phyloP scores from a whole-genome alignment of 2,329 filamentous ascomycete species.

The Coniochaeta sp. region DNA sequence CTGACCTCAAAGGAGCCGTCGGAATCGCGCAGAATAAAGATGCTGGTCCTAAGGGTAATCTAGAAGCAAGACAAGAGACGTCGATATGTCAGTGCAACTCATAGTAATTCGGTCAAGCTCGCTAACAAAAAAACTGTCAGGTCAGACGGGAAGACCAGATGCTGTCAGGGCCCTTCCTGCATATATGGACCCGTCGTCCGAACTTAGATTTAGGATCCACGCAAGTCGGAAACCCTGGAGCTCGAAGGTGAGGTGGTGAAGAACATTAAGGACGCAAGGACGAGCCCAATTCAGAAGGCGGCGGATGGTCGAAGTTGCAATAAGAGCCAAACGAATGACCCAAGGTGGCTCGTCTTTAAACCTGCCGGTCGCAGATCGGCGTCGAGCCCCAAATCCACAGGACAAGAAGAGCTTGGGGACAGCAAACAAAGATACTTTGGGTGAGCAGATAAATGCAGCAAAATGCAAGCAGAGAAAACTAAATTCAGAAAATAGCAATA shows the following conservation, averaged over 20 bases:
- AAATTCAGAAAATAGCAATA: background rate
- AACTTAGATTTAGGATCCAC: background rate
- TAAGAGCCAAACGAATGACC: background rate
- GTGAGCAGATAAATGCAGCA: background rate
- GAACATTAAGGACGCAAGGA: background rate
- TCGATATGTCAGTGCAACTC: background rate
- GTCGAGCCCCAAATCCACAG: background rate
- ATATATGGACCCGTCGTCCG: background rate
- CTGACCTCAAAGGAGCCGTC: constrained; percentile 24
- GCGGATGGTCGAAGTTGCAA: background rate
- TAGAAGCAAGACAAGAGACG: background rate
- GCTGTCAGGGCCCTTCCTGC: background rate
- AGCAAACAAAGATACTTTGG: background rate
- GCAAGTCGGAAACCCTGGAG: background rate
- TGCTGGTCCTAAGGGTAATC: constrained; percentile 14
- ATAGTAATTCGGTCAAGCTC: background rate
- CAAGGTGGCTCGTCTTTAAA: background rate
- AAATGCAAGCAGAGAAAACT: background rate
- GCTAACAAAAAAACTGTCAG: background rate
- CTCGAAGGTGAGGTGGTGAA: background rate
- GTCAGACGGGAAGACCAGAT: background rate
- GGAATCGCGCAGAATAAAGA: constrained; percentile 9
- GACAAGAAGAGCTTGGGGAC: background rate
- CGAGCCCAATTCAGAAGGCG: background rate
- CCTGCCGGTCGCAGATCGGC: background rate